These are phyloP conservation scores for Pleurozium schreberi DNA, from an alignment of 225 moss, liverwort and hornwort genomes.

Conservation along the genomic window DNA sequence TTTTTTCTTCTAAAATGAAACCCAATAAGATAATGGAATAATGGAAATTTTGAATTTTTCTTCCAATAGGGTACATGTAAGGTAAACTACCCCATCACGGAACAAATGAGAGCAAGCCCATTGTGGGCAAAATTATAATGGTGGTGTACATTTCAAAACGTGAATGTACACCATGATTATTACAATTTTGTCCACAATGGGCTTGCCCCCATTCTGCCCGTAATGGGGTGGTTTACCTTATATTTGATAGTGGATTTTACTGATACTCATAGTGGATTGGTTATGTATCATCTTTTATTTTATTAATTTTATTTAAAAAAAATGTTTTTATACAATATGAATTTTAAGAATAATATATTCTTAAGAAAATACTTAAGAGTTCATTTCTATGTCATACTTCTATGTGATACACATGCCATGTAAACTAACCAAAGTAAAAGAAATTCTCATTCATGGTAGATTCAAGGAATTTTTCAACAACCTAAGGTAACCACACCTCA, in stretches of 20 bases:
- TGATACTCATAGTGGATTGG: neutral
- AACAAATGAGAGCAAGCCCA: too few species aligned
- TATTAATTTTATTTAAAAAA: neutral
- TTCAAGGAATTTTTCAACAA: neutral
- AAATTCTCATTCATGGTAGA: too few species aligned
- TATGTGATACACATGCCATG: neutral
- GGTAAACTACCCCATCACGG: too few species aligned
- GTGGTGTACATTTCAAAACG: too few species aligned
- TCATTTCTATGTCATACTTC: accelerated
- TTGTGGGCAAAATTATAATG: too few species aligned
- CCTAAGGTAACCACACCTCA: too few species aligned
- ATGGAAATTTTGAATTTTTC: neutral
- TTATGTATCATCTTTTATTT: neutral
- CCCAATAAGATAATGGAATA: neutral
- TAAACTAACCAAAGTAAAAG: neutral
- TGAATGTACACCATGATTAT: too few species aligned
- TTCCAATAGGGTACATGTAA: neutral
- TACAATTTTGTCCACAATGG: too few species aligned
- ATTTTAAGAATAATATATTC: neutral
- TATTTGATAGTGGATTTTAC: neutral
- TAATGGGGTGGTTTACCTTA: too few species aligned
- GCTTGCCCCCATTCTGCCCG: too few species aligned
- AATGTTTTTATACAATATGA: neutral
- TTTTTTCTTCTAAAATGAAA: neutral
- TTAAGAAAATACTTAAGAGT: neutral